Evolutionary conservation across 805 yeast genomes (phyloP).

Genomic region (Cyberlindnera nakhonratchasimensis): DNA sequence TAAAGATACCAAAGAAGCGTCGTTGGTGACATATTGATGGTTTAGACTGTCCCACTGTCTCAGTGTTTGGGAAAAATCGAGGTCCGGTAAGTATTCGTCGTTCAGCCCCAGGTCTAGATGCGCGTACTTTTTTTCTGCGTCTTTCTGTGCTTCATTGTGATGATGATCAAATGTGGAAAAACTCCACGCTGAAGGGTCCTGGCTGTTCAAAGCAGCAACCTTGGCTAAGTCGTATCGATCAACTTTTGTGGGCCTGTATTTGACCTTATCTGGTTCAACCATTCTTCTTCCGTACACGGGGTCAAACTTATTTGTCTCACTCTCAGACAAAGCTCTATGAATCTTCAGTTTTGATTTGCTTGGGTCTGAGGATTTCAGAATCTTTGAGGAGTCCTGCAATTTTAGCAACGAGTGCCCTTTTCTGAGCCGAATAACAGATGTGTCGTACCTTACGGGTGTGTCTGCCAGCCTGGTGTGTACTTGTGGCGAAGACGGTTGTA

Average conservation of each 20-base stretch:
- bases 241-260: slow-evolving; percentile 40
- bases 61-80: slow-evolving; percentile 51
- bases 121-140: slow-evolving; percentile 6
- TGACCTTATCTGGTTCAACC: slow-evolving; percentile 43
- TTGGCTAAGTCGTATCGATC: slow-evolving; percentile 3
- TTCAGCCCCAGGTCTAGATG: slow-evolving; percentile 44
- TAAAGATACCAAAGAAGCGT: slow-evolving; percentile 9
- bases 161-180: slow-evolving; percentile 6
- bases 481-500: not conserved
- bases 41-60: slow-evolving; percentile 41
- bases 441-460: slow-evolving; percentile 4
- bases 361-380: slow-evolving; percentile 1
- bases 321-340: slow-evolving; percentile 60
- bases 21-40: slow-evolving; percentile 5
- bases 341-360: slow-evolving; percentile 29
- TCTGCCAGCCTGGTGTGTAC: not conserved
- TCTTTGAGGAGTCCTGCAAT: slow-evolving; percentile 4
- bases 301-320: slow-evolving; percentile 59
- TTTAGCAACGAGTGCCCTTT: slow-evolving; percentile 6
- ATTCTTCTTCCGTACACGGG: slow-evolving; percentile 50
- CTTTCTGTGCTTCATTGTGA: slow-evolving; percentile 1
- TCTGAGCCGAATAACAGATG: slow-evolving; percentile 6
- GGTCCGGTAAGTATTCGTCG: slow-evolving; percentile 75
- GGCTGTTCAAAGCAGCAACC: not conserved
- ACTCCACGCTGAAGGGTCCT: slow-evolving; percentile 6